phyloP scores from a whole-genome alignment of 495 filamentous ascomycete species.

The Xylaria acuta region DNA sequence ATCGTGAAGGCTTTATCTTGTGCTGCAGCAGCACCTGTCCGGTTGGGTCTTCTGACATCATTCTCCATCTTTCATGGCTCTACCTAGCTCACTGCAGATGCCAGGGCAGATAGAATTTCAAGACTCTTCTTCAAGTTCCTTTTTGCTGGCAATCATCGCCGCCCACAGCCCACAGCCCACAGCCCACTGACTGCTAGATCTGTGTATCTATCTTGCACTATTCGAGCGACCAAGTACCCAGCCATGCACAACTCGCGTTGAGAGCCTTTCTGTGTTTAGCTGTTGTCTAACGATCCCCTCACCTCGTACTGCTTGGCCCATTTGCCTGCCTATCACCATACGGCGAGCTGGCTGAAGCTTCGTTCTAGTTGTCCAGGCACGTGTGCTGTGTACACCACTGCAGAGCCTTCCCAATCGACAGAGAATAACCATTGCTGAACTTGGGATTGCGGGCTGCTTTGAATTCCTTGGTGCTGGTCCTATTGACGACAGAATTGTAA shows the following conservation, averaged over 20 bases:
- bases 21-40: constrained; percentile 5
- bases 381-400: background rate
- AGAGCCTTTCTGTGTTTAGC: background rate
- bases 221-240: constrained; percentile 9
- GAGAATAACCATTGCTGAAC: background rate
- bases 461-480: background rate
- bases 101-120: background rate
- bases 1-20: constrained; percentile 26
- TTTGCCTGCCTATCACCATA: background rate
- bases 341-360: background rate
- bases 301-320: background rate
- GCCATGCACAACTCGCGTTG: background rate
- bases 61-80: constrained; percentile 27
- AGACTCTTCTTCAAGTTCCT: background rate
- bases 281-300: background rate
- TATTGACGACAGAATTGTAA: background rate
- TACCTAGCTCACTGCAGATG: background rate
- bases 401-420: background rate
- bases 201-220: background rate
- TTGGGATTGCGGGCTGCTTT: background rate
- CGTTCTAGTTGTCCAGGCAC: background rate
- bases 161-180: no score
- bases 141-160: background rate
- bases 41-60: constrained; percentile 27
- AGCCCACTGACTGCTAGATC: background rate